These are phyloP conservation scores for Spencermartinsiella ligniputridi DNA, from an alignment of 1,139 yeast species.

Conservation along the genomic window DNA sequence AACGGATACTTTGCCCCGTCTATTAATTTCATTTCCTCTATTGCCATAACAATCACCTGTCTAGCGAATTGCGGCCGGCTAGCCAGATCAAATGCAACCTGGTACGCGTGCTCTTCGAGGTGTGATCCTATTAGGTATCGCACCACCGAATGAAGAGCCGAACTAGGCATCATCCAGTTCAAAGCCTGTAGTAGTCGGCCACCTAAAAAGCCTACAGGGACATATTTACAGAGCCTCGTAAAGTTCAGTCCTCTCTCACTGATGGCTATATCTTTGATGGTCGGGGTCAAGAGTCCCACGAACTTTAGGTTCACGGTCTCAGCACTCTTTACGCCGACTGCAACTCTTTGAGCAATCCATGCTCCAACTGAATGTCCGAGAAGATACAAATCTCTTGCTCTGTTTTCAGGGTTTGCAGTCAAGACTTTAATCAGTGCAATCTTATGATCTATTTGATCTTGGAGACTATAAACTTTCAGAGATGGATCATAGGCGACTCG, in stretches of 20 bases:
- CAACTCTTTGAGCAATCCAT: constrained; percentile 51
- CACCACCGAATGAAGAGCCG: constrained; percentile 13
- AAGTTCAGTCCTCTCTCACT: constrained; percentile 48
- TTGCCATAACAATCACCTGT: constrained; percentile 54
- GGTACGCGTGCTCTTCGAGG: constrained; percentile 38
- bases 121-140: constrained; percentile 15
- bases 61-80: constrained; percentile 41
- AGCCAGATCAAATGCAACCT: constrained; percentile 43
- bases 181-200: constrained; percentile 11
- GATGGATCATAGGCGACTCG: constrained; percentile 13
- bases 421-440: constrained; percentile 15
- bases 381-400: constrained; percentile 39
- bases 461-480: constrained; percentile 38
- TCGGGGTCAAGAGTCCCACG: constrained; percentile 62
- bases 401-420: constrained; percentile 2
- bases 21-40: constrained; percentile 53
- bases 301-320: constrained; percentile 26
- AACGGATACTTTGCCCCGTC: constrained; percentile 36
- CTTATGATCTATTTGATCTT: constrained; percentile 47
- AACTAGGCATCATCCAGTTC: constrained; percentile 21
- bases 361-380: constrained; percentile 64
- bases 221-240: constrained; percentile 24
- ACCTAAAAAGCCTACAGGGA: constrained; percentile 13
- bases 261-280: constrained; percentile 51
- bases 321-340: constrained; percentile 26